Evolutionary conservation across 148 eudicot genomes (phyloP), one percentile per base, ranked within the genome.

Genomic region (Fagopyrum tataricum): DNA sequence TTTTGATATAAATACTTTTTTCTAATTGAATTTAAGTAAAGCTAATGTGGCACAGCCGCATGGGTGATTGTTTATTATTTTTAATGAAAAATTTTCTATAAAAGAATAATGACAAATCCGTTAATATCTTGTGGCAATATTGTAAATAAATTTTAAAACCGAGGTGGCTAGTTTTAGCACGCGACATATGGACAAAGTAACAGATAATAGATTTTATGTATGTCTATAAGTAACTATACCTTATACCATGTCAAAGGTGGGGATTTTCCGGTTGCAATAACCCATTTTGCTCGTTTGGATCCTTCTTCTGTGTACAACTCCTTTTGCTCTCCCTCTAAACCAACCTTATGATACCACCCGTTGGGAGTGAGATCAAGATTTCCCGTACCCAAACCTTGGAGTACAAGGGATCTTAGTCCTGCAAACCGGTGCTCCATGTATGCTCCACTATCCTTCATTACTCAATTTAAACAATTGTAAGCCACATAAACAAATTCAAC

Each of bases 391-490:
- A 94, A 56, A 59, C 98, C 96, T 76, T 86, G 86, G 75, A 94
- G 44, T 10, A 79, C 79, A 6, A 86, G 44, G 37, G 77, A 77
- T 67, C 84, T 79, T 5, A 85, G 74, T 18, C 98, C 98, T 7
- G 96, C 79, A 77, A 79, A 85, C 71, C 97, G 84, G 70, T 85
- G 84, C 81, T 94, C 97, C 96, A 88, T 85, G 75, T 87, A 84
- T 75, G 90, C 88, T 79, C 98, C 98, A 53, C 96, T 85, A 67
- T 91, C 89, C 97, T 88, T 55, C 78, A 86, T 74, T 26, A 31
- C 5, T 59, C 2, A 8, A 8, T 59, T 61, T 9, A 64, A 31
- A 31, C 37, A 31, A 31, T 31, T 3, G 2, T 31, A 31, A 31
- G 37, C 37, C 37, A 31, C 37, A 31, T 3, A 64, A 4, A 64